Percentiles rank a stretch among this genome's conserved stretches.
Conservation (phyloP, 306 rosid species). For the Vigna unguiculata region DNA sequence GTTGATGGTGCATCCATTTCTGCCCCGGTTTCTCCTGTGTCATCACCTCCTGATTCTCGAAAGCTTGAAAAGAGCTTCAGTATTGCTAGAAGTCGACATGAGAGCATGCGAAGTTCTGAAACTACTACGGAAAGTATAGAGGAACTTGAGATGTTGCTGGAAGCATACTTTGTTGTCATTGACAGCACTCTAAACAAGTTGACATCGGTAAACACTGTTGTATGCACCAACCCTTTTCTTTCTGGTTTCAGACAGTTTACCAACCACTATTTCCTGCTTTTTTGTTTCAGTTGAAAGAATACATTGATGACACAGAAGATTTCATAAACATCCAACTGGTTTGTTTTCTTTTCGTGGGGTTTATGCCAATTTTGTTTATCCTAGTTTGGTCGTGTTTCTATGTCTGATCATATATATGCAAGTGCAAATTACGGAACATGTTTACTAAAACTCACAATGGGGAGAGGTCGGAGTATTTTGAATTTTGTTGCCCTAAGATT, state of each 20-base stretch:
- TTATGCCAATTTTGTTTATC: slow-evolving; percentile 22
- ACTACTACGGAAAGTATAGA: slow-evolving; percentile 87
- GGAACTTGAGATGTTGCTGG: slow-evolving; percentile 99
- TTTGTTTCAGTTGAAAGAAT: slow-evolving; percentile 88
- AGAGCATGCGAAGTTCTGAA: slow-evolving; percentile 88
- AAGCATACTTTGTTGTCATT: slow-evolving; percentile 97
- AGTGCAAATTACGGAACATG: slow-evolving; percentile 26
- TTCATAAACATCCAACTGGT: slow-evolving; percentile 99
- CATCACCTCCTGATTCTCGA: slow-evolving; percentile 88
- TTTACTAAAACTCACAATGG: slow-evolving; percentile 6
- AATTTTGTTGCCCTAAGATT: slow-evolving; percentile 21
- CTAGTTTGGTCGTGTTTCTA: slow-evolving; percentile 9
- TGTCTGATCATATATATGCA: slow-evolving; percentile 6
- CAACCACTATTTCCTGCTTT: slow-evolving; percentile 39
- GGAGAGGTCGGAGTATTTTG: not conserved
- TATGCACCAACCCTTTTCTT: slow-evolving; percentile 14
- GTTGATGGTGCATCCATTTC: slow-evolving; percentile 82
- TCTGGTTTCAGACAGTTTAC: slow-evolving; percentile 37
- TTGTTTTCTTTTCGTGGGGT: slow-evolving; percentile 29
- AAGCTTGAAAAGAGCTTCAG: slow-evolving; percentile 90
- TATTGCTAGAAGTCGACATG: slow-evolving; percentile 95
- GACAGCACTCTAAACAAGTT: slow-evolving; percentile 95
- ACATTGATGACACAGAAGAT: slow-evolving; percentile 98
- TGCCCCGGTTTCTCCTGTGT: slow-evolving; percentile 97
- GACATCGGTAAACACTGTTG: slow-evolving; percentile 75